Percentiles rank a stretch among this genome's conserved stretches.
Evolutionary conservation across 129 eudicot genomes (phyloP).

Genomic region (Flaveria bidentis): DNA sequence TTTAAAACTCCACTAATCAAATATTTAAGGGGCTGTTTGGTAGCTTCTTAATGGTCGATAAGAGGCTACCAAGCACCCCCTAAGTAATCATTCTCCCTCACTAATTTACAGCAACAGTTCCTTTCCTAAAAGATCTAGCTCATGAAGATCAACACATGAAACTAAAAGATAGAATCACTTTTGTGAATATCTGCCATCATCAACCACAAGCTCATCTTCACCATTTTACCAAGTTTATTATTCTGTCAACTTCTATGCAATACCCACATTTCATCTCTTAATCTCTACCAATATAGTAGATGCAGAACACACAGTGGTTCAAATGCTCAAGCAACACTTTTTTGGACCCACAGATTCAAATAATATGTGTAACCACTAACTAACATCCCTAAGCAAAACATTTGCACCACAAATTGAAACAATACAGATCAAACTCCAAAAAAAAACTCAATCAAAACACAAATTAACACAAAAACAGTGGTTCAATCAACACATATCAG

Average conservation of each 20-base stretch:
- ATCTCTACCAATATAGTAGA: background rate
- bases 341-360: constrained; percentile 10
- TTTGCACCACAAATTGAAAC: constrained; percentile 5
- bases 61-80: no score
- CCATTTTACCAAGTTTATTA: background rate
- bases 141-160: constrained; percentile 4
- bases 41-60: no score
- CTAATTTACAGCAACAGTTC: background rate
- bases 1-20: background rate
- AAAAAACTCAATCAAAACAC: no score
- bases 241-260: background rate
- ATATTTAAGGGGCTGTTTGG: background rate
- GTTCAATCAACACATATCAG: no score
- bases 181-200: background rate
- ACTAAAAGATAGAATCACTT: background rate
- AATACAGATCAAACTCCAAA: background rate
- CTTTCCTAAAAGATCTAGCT: background rate
- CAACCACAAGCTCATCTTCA: background rate
- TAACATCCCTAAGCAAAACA: constrained; percentile 7
- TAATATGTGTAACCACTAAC: background rate
- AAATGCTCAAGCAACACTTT: no score
- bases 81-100: background rate
- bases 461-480: no score
- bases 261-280: constrained; percentile 5
- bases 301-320: no score